phyloP scores from a whole-genome alignment of 2,329 filamentous ascomycete genomes.

The Aspergillus viridinutans region DNA sequence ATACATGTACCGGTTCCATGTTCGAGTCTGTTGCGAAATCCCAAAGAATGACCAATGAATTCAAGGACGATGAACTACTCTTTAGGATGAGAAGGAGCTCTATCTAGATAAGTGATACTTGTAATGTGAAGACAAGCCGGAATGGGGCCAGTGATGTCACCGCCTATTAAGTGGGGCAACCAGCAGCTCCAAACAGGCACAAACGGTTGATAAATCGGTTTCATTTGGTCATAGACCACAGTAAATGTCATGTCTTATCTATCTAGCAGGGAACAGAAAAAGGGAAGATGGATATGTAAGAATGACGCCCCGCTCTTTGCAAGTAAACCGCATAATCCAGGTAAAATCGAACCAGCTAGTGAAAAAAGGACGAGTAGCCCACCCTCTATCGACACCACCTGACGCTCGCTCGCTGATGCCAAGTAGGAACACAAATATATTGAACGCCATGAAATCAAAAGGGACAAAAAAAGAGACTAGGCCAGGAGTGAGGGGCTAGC shows the following conservation, averaged over 20 bases:
- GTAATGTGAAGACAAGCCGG: constrained; percentile 6
- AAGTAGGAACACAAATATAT: constrained; percentile 7
- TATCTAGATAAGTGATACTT: background rate
- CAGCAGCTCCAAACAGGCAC: constrained; percentile 3
- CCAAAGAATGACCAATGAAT: background rate
- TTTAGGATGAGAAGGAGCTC: background rate
- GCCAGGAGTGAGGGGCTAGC: background rate
- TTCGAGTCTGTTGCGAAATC: constrained; percentile 1
- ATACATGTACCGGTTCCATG: constrained; percentile 47
- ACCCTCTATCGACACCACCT: constrained; percentile 24
- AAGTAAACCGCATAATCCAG: constrained; percentile 3
- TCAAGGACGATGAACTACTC: background rate
- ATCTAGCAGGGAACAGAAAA: background rate
- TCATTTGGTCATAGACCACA: background rate
- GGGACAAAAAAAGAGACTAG: constrained; percentile 2
- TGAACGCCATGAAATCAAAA: constrained; percentile 6
- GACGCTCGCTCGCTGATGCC: constrained; percentile 35
- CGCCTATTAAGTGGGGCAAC: constrained; percentile 26
- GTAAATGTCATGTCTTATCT: background rate
- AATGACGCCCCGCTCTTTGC: constrained; percentile 7
- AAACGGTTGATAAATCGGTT: constrained; percentile 1
- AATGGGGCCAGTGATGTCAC: constrained; percentile 30
- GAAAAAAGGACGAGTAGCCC: constrained; percentile 12
- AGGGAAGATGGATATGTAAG: background rate
- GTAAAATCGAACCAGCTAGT: background rate